phyloP scores from a whole-genome alignment of 805 yeast species.

The Yamadazyma takamatsuzukensis region DNA sequence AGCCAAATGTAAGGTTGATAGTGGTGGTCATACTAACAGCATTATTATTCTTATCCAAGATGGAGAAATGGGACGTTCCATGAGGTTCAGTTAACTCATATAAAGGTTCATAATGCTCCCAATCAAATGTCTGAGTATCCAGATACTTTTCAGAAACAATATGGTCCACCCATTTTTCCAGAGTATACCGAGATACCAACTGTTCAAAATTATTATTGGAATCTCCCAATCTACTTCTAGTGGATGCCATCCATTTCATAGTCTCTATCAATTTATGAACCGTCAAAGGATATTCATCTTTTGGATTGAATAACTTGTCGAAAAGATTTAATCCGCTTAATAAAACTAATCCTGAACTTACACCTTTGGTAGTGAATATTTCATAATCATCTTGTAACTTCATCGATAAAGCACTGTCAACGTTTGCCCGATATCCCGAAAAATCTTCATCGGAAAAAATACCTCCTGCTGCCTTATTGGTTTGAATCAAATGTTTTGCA shows the following conservation, averaged over 20 bases:
- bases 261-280: slow-evolving; percentile 74
- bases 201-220: slow-evolving; percentile 11
- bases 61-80: slow-evolving; percentile 86
- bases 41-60: slow-evolving; percentile 69
- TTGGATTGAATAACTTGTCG: slow-evolving; percentile 29
- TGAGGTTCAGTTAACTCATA: slow-evolving; percentile 76
- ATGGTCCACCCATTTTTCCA: slow-evolving; percentile 54
- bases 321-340: slow-evolving; percentile 69
- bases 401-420: slow-evolving; percentile 40
- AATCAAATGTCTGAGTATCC: slow-evolving; percentile 53
- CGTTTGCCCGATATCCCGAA: slow-evolving; percentile 50
- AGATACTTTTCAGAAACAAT: slow-evolving; percentile 48
- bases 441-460: slow-evolving; percentile 65
- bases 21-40: slow-evolving; percentile 90
- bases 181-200: slow-evolving; percentile 41
- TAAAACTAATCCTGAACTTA: slow-evolving; percentile 82
- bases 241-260: slow-evolving; percentile 93
- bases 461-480: slow-evolving; percentile 60
- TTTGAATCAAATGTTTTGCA: slow-evolving; percentile 53
- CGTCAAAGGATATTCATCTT: slow-evolving; percentile 27
- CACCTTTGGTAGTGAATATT: slow-evolving; percentile 56
- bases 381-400: slow-evolving; percentile 19
- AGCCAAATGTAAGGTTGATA: slow-evolving; percentile 79
- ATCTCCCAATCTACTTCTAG: slow-evolving; percentile 84
- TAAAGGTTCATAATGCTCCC: slow-evolving; percentile 76